Evolutionary conservation across 257 asterid species (phyloP).

Genomic region (Mentha longifolia): DNA sequence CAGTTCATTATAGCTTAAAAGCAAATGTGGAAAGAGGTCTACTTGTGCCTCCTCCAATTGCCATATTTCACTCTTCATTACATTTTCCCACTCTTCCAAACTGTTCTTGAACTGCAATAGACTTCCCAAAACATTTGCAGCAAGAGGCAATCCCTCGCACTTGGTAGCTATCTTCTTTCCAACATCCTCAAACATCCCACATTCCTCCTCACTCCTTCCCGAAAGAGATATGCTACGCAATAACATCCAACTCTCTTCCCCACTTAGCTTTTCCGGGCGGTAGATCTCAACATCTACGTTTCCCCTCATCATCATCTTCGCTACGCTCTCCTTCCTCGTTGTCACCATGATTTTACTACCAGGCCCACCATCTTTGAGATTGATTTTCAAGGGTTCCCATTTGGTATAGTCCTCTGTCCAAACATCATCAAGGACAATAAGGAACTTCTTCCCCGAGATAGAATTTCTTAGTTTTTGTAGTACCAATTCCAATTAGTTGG

Average conservation of each 20-base stretch:
- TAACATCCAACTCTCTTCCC: not conserved
- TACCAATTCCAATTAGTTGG: not conserved
- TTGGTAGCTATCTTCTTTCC: not conserved
- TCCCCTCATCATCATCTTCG: not conserved
- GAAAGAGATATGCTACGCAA: not conserved
- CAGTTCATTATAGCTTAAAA: no score
- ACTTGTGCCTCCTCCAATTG: no score
- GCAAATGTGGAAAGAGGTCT: no score
- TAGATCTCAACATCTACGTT: not conserved
- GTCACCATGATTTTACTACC: slow-evolving; percentile 20
- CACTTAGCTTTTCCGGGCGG: not conserved
- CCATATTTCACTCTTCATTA: no score
- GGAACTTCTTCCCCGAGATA: slow-evolving; percentile 3
- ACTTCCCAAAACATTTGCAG: not conserved
- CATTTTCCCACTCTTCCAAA: not conserved
- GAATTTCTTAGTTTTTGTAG: not conserved
- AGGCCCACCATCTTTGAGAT: not conserved
- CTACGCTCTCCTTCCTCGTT: not conserved
- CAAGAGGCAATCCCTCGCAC: not conserved
- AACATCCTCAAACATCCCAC: not conserved
- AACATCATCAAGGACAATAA: slow-evolving; percentile 36
- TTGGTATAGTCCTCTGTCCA: slow-evolving; percentile 2
- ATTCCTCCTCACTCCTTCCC: not conserved
- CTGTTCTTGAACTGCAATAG: not conserved
- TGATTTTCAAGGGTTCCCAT: slow-evolving; percentile 20